Percentiles rank a stretch among this genome's conserved stretches.
Evolutionary conservation across 1,284 basidiomycete genomes (phyloP).

Genomic region (Leucoagaricus sp.): DNA sequence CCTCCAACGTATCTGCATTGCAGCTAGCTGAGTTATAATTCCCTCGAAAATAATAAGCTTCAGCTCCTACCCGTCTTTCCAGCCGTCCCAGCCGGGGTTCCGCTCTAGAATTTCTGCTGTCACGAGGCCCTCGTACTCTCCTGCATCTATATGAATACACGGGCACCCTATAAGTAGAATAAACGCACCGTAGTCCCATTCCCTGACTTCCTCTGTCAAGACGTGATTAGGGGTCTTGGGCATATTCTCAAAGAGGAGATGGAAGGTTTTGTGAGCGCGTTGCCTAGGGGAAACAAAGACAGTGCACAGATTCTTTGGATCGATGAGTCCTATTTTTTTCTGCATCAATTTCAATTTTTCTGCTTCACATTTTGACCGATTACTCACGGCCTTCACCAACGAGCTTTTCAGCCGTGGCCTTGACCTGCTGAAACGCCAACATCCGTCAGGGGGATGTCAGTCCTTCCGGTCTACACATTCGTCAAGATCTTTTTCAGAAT

Average conservation of each 20-base stretch:
- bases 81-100: slow-evolving; percentile 77
- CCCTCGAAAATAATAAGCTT: background rate
- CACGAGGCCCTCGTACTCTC: slow-evolving; percentile 84
- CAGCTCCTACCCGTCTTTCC: slow-evolving; percentile 69
- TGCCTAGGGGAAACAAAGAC: slow-evolving; percentile 83
- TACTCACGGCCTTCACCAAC: slow-evolving; percentile 78
- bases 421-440: slow-evolving; percentile 79
- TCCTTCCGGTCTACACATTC: slow-evolving; percentile 80
- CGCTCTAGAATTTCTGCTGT: slow-evolving; percentile 72
- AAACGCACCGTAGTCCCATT: slow-evolving; percentile 81
- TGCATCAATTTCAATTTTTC: background rate
- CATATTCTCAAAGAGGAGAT: slow-evolving; percentile 72
- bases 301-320: slow-evolving; percentile 78
- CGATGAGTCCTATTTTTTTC: slow-evolving; percentile 65
- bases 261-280: slow-evolving; percentile 84
- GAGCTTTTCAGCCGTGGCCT: slow-evolving; percentile 61
- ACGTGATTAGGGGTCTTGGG: slow-evolving; percentile 50
- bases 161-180: background rate
- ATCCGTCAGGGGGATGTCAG: slow-evolving; percentile 86
- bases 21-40: slow-evolving; percentile 13
- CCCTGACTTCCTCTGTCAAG: slow-evolving; percentile 66
- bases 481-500: background rate
- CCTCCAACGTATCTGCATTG: slow-evolving; percentile 74
- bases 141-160: slow-evolving; percentile 24
- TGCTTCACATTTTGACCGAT: background rate